phyloP scores from a whole-genome alignment of 2,329 filamentous ascomycete species.

The Aspergillus persii region DNA sequence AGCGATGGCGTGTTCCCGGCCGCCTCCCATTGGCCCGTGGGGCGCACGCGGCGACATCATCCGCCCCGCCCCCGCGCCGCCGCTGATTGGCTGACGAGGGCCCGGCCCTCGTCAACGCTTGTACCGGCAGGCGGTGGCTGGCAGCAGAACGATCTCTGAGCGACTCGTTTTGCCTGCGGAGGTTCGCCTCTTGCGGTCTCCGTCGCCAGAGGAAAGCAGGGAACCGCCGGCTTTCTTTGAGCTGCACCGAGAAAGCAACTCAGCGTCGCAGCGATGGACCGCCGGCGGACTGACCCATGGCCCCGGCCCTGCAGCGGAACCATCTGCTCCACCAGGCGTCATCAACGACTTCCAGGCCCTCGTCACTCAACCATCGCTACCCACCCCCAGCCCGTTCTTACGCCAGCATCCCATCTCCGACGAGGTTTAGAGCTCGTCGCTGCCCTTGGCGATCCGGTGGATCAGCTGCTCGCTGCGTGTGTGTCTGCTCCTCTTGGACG shows the following conservation, averaged over 20 bases:
- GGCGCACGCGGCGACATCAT: neutral
- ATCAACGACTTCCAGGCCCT: conserved; percentile 28
- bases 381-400: conserved; percentile 12
- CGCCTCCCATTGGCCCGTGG: conserved; percentile 24
- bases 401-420: neutral
- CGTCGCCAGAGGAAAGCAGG: neutral
- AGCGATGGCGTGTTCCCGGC: conserved; percentile 33
- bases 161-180: neutral
- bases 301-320: conserved; percentile 6
- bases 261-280: too few relatives aligned
- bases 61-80: neutral
- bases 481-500: conserved; percentile 1
- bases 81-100: conserved; percentile 8
- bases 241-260: too few relatives aligned
- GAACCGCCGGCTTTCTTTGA: neutral
- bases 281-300: conserved; percentile 7
- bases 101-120: neutral
- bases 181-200: neutral
- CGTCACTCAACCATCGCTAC: conserved; percentile 7
- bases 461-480: conserved; percentile 9
- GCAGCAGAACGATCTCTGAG: neutral
- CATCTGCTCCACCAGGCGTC: conserved; percentile 25
- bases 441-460: conserved; percentile 26
- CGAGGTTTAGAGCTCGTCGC: neutral
- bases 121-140: neutral